Percentiles rank a stretch among this genome's conserved stretches.
phyloP scores from a whole-genome alignment of 2,329 filamentous ascomycete species.

The Blastomyces emzantsi region DNA sequence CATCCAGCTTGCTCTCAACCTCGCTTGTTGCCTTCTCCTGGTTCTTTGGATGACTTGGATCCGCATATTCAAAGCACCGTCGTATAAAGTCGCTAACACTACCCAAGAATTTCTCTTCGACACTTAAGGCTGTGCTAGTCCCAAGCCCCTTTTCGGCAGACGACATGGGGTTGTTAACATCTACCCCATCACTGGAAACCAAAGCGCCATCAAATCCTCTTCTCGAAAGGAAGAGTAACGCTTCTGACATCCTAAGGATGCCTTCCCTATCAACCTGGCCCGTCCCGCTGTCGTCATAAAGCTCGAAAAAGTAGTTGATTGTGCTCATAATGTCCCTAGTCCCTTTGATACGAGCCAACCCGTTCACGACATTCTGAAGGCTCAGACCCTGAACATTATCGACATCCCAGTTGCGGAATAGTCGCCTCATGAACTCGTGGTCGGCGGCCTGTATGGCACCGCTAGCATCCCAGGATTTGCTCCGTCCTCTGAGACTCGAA shows the following conservation, averaged over 20 bases:
- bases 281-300: slow-evolving; percentile 88
- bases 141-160: slow-evolving; percentile 28
- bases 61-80: slow-evolving; percentile 95
- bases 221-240: slow-evolving; percentile 81
- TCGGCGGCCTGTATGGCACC: slow-evolving; percentile 63
- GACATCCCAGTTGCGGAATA: slow-evolving; percentile 83
- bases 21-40: slow-evolving; percentile 24
- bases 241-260: slow-evolving; percentile 89
- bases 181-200: slow-evolving; percentile 51
- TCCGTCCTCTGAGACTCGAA: slow-evolving; percentile 46
- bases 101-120: slow-evolving; percentile 80
- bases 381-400: slow-evolving; percentile 69
- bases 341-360: slow-evolving; percentile 83
- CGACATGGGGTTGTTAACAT: slow-evolving; percentile 35
- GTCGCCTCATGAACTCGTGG: slow-evolving; percentile 83
- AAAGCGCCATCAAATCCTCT: slow-evolving; percentile 71
- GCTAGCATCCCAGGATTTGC: slow-evolving; percentile 48
- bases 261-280: slow-evolving; percentile 91
- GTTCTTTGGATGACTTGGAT: slow-evolving; percentile 69
- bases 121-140: slow-evolving; percentile 43
- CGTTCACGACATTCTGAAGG: slow-evolving; percentile 84
- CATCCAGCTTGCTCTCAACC: slow-evolving; percentile 38
- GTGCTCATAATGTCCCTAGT: slow-evolving; percentile 94
- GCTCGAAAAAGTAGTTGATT: slow-evolving; percentile 95
- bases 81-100: slow-evolving; percentile 95